Base-by-base conservation (phyloP, 2,329 filamentous ascomycete genomes). In the Metarhizium guizhouense region DNA sequence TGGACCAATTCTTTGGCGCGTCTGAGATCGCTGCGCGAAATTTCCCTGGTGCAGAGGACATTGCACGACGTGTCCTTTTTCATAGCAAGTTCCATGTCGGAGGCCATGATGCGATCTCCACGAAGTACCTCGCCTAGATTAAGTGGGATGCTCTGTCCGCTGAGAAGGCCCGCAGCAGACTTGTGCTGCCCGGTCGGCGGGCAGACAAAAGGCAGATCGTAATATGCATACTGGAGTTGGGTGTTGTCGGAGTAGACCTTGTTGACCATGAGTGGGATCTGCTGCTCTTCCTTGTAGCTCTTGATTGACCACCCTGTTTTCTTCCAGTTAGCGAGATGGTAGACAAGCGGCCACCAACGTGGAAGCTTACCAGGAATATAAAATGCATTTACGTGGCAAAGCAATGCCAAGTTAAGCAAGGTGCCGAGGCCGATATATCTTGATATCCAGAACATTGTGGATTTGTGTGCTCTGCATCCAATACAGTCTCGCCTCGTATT, bases 161-260 rank as follows among this genome's bases (percentile, higher is more conserved):
- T 88, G 54, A 89, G 80, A 56, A 92, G 79, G 18, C 84, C 82
- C 5, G 83, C 83, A 42, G 85, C 86, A 53, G 80, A 77, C 61
- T 83, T 82, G 59, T 76, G 78, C 59, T 82, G 78, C 52, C 88
- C 88, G 8, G 84, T 88, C 1, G 88, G 87, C 11, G 88, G 87
- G 66, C 90, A 95, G 54, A 93, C 87, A 68, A 95, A 95, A 7
- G 90, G 90, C 1, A 95, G 83, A 63, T 94, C 88, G 68, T 87
- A 88, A 74, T 93, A 95, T 62, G 90, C 90, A 81, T 91, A 95
- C 70, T 95, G 90, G n/a, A 95, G 76, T 68, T 94, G 87, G 7
- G 88, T 94, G 64, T 88, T 85, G 72, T 95, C 90, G 55, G 90
- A 95, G 71, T 92, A 95, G 64, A 92, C 85, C 70, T 95, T 95